Evolutionary conservation across 164 flowering plant genomes (phyloP), one percentile per base, ranked within the genome.

Genomic region (Dillenia suffruticosa): DNA sequence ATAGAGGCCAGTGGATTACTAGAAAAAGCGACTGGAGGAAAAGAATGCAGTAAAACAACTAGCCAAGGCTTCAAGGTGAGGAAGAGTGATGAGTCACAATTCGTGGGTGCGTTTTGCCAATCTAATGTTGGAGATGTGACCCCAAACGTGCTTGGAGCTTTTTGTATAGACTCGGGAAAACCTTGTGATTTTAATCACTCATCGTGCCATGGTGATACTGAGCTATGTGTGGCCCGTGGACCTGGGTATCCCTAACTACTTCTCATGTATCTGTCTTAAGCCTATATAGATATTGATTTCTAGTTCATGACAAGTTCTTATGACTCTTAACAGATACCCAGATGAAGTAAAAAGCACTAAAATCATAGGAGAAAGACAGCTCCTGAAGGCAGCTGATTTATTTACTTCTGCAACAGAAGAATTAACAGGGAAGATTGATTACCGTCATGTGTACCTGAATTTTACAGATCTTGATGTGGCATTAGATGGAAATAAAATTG

Each of bases 41-140:
- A 67, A 59, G 5, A 49, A 0, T 82, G 86, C 48, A 52, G 64
- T 10, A 61, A 61, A 56, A 73, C 74, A 3, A 77, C 68, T 9
- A 80, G 85, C 64, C 72, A 68, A 61, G 56, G 56, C 13, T 80
- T 51, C 63, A 78, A 79, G 59, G 82, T 81, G 61, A 71, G 85
- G 70, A 82, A 79, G 63, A 77, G 62, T 15, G 63, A 77, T 12
- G 79, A 72, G 11, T 64, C 78, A 1, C 60, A 54, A 49, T 85
- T 85, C 54, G 85, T 85, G 5, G 82, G 79, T 1, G 86, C 90
- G 8, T 85, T 85, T 63, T 85, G 90, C 73, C 90, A 85, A 57
- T 81, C 90, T 5, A 85, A 85, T 26, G 85, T 81, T 2, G 90
- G 90, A 10, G 90, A 85, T 61, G 88, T 83, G 59, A 78, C 75